phyloP scores from a whole-genome alignment of 331 rosid genomes.

The Acacia pycnantha region DNA sequence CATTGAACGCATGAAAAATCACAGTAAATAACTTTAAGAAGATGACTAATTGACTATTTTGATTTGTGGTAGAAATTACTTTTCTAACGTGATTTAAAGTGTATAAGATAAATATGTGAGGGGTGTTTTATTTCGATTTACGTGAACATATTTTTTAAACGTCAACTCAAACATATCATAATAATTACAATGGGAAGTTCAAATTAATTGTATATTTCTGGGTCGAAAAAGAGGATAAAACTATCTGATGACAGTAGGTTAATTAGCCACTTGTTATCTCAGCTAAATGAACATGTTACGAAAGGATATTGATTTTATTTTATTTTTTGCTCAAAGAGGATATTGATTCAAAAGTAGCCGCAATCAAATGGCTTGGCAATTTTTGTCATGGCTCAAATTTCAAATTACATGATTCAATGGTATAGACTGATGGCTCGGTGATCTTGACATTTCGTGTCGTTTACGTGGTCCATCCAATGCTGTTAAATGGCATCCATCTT shows the following conservation, averaged over 20 bases:
- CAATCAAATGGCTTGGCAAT: neutral
- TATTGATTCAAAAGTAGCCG: neutral
- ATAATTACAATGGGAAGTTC: too few relatives aligned
- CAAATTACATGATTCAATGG: neutral
- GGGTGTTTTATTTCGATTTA: too few relatives aligned
- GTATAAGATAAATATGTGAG: too few relatives aligned
- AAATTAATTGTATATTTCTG: neutral
- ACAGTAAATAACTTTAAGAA: too few relatives aligned
- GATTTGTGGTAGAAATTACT: too few relatives aligned
- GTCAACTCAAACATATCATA: rapidly evolving
- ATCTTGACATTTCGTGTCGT: neutral
- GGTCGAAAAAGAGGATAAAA: neutral
- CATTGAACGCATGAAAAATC: too few relatives aligned
- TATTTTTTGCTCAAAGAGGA: too few relatives aligned
- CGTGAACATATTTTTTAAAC: too few relatives aligned
- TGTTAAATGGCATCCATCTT: neutral
- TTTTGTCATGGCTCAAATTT: neutral
- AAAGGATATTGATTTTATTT: neutral
- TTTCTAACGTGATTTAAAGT: too few relatives aligned
- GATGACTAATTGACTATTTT: too few relatives aligned
- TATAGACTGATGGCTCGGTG: neutral
- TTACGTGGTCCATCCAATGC: neutral
- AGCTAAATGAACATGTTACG: neutral
- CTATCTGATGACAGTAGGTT: neutral
- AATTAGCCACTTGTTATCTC: neutral